Conservation (phyloP, 257 asterid genomes). For the Craterostigma plantagineum region DNA sequence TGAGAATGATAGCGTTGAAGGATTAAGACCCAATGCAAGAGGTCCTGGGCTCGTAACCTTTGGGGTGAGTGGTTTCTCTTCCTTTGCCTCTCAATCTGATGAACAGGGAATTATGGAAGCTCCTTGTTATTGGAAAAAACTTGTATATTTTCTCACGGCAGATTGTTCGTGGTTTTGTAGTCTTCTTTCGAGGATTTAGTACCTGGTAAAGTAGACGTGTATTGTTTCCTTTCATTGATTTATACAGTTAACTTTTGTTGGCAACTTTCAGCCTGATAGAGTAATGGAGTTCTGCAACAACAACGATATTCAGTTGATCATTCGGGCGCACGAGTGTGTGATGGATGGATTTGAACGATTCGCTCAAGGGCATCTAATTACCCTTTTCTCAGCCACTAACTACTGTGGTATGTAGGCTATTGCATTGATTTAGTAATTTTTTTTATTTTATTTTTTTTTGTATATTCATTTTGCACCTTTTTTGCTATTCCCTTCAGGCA, state of each 20-base stretch:
- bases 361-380: constrained; percentile 94
- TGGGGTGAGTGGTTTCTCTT: constrained; percentile 53
- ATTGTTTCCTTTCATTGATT: no score
- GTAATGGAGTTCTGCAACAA: constrained; percentile 93
- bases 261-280: constrained; percentile 62
- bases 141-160: no score
- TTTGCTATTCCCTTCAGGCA: constrained; percentile 24
- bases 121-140: no score
- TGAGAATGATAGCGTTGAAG: constrained; percentile 97
- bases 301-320: constrained; percentile 83
- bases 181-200: no score
- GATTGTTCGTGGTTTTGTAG: no score
- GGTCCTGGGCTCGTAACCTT: constrained; percentile 98
- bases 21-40: constrained; percentile 95
- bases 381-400: constrained; percentile 93
- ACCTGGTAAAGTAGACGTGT: no score
- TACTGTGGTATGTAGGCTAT: constrained; percentile 50
- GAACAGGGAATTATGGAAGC: not conserved
- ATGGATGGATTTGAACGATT: constrained; percentile 99
- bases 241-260: no score
- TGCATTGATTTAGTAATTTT: no score
- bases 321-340: constrained; percentile 97
- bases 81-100: constrained; percentile 5
- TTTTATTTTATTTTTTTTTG: no score
- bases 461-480: no score